phyloP scores from a whole-genome alignment of 208 protist species.

The Trypanosoma platydactyli region DNA sequence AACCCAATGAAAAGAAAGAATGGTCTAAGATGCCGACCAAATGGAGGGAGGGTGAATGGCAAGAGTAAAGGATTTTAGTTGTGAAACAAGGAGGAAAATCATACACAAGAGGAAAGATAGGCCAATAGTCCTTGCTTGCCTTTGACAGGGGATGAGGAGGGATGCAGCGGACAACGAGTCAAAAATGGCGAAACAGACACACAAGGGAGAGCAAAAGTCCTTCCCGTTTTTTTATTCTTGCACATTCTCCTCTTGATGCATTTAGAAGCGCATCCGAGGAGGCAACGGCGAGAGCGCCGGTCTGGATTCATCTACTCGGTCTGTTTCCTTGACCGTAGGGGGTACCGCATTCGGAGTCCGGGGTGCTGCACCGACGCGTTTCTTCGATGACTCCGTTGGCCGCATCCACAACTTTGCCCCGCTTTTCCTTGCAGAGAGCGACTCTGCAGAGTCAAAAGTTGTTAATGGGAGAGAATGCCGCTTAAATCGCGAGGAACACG shows the following conservation, averaged over 20 bases:
- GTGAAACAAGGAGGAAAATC: background rate
- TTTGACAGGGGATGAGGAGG: background rate
- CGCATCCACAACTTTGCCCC: constrained; percentile 16
- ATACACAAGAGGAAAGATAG: background rate
- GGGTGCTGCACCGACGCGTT: background rate
- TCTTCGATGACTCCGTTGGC: constrained; percentile 10
- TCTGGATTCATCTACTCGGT: background rate
- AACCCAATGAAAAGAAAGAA: background rate
- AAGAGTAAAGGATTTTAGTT: background rate
- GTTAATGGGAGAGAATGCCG: no score
- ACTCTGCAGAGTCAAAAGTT: no score
- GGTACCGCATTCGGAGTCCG: background rate
- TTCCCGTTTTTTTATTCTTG: background rate
- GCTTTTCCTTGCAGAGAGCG: background rate
- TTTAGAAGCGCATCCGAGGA: constrained; percentile 16
- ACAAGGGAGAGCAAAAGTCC: background rate
- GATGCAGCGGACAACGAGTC: background rate
- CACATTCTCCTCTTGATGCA: background rate
- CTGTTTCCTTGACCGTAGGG: background rate
- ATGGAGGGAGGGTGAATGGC: background rate
- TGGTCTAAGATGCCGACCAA: background rate
- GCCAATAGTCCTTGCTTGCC: background rate
- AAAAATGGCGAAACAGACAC: no score
- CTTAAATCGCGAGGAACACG: background rate
- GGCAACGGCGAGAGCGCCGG: background rate